Percentiles rank a stretch among this genome's conserved stretches.
These are phyloP conservation scores for Emericellopsis cladophorae DNA, from an alignment of 2,329 filamentous ascomycete species.

Conservation along the genomic window DNA sequence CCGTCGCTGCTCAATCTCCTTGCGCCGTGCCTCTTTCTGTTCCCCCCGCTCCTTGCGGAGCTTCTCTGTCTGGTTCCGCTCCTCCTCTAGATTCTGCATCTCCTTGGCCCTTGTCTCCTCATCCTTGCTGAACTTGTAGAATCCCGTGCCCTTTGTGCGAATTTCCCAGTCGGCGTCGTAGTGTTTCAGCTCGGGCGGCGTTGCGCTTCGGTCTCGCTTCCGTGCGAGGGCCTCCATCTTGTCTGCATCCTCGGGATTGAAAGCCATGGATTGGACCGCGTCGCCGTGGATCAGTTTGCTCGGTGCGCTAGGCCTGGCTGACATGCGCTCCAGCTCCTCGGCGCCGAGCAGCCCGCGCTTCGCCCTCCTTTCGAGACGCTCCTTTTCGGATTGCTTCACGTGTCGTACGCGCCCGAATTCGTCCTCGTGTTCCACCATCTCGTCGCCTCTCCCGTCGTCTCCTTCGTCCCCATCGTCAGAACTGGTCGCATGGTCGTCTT, in stretches of 20 bases:
- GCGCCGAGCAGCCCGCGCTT: conserved; percentile 37
- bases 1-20: conserved; percentile 51
- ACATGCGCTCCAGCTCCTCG: conserved; percentile 55
- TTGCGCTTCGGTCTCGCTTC: conserved; percentile 66
- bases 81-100: conserved; percentile 61
- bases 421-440: conserved; percentile 77
- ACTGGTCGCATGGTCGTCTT: conserved; percentile 45
- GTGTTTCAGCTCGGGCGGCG: conserved; percentile 68
- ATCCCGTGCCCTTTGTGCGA: conserved; percentile 76
- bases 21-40: conserved; percentile 43
- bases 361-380: conserved; percentile 43
- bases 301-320: conserved; percentile 55
- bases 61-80: conserved; percentile 56
- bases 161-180: conserved; percentile 81
- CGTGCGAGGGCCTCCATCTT: conserved; percentile 69
- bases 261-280: conserved; percentile 71
- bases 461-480: conserved; percentile 25
- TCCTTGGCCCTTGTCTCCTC: conserved; percentile 51
- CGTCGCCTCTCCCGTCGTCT: conserved; percentile 31
- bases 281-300: conserved; percentile 71
- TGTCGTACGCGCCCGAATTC: conserved; percentile 78
- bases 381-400: conserved; percentile 58
- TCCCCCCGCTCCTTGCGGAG: conserved; percentile 42
- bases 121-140: conserved; percentile 79
- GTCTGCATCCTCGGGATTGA: conserved; percentile 58